Percentiles rank a stretch among this genome's conserved stretches.
phyloP scores from a whole-genome alignment of 768 basidiomycete species.

The Lactifluus pinguis region DNA sequence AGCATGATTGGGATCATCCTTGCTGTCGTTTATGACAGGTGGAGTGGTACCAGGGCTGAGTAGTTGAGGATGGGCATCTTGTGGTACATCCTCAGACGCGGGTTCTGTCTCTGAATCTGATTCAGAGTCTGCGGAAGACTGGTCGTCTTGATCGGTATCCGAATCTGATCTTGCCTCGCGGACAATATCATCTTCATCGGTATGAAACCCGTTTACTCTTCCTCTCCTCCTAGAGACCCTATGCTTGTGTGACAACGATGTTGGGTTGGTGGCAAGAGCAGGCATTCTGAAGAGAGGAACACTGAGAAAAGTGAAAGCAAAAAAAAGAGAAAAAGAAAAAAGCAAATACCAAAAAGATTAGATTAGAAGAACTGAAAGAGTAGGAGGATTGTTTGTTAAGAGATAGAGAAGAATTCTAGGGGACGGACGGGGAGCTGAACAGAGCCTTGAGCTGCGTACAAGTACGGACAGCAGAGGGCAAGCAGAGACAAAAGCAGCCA shows the following conservation, averaged over 20 bases:
- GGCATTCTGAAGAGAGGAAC: conserved; percentile 17
- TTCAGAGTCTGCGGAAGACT: conserved; percentile 47
- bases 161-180: conserved; percentile 66
- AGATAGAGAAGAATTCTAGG: no score
- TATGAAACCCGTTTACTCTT: conserved; percentile 47
- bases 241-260: conserved; percentile 27
- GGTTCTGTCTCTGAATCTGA: conserved; percentile 69
- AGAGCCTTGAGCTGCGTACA: no score
- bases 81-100: conserved; percentile 51
- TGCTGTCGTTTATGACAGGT: conserved; percentile 24
- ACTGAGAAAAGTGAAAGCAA: no score
- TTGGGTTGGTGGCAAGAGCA: conserved; percentile 4
- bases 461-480: no score
- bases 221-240: conserved; percentile 52
- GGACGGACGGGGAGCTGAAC: no score
- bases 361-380: neutral
- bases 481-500: no score
- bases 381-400: no score
- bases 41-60: conserved; percentile 58
- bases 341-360: neutral
- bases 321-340: neutral
- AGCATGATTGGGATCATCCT: conserved; percentile 21
- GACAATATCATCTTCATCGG: conserved; percentile 75
- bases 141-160: conserved; percentile 47
- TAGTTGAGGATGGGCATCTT: conserved; percentile 41